Base-by-base conservation (phyloP, 176 grass and related monocot genomes). In the Paspalum vaginatum region DNA sequence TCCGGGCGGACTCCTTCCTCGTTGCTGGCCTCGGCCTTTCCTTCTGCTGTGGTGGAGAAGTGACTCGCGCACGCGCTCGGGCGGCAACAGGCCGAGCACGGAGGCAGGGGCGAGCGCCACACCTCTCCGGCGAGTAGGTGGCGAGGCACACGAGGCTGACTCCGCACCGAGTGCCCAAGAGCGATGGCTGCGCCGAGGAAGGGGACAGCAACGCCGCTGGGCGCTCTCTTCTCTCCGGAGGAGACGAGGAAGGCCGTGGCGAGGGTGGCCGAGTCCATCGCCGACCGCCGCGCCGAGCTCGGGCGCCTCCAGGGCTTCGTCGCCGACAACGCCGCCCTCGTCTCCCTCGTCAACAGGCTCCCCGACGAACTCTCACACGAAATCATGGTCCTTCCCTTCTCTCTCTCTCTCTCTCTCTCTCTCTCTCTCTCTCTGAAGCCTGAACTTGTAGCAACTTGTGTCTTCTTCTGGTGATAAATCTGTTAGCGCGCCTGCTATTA, bases 331-430 rank as follows among this genome's bases (percentile, higher is more conserved):
- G 74, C 92, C 2, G 78, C 86, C 61, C 88, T 95, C 64, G 78
- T 91, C 54, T 81, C 89, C 57, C 92, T 93, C 58, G 84, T 95
- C 78, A 93, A 77, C 68, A 76, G 83, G 58, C 88, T 99, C 61
- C 92, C 90, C 22, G 87, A 95, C 41, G 96, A 99, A 74, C 69
- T 92, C 55, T 93, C 93, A 62, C 92, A 99, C 80, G 86, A 95
- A 7, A 82, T 99, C 87, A 99, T 99, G 96, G 96, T 87, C 52
- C 77, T 21, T 17, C 24, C 17, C 56, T 21, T 48, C 4, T 42
- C 1, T 17, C 21, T 45, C 20, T 8, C 18, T 42, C 1, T 17
- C 21, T 45, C 20, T 8, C 18, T 48, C 4, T 42, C 1, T 17
- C 21, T 45, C 20, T 8, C 18, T n/a, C n/a, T n/a, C n/a, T 45